Base-by-base conservation (phyloP, 1,284 basidiomycete species). In the Tylopilus orsonianus region DNA sequence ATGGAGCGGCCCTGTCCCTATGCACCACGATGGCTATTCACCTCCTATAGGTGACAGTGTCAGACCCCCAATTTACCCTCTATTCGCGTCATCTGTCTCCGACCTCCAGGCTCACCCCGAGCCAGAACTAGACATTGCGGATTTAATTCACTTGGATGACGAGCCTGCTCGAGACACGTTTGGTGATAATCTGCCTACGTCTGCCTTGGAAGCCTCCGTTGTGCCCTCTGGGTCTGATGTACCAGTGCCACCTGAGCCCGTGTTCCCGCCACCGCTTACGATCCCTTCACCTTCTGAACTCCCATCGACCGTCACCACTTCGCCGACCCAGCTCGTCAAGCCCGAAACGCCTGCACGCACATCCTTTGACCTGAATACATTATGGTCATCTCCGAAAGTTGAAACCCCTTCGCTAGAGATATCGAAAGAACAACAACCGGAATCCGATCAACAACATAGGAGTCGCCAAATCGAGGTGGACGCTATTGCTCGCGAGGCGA, bases 121-220 rank as follows among this genome's bases (percentile, higher is more conserved):
- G 61, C 75, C 78, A 35, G 85, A 89, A 66, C 62, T 90, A 42
- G 85, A 87, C 59, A 75, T 89, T 13, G 79, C 79, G 30, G 86
- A 89, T 62, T 70, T 89, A 53, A 88, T 89, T 55, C 87, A 89
- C 61, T 81, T 89, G 52, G 87, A 89, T 54, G 87, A 87, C 48
- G 87, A 89, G 50, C 67, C 67, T 34, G 27, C 49, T 24, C 51
- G 57, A 36, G 67, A 66, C 35, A 49, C 45, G 13, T 52, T 50
- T 34, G 36, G 38, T 30, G 62, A 56, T 48, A 62, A 46, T n/a
- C 22, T 40, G 39, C 46, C 57, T n/a, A 47, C 50, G 4, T 48
- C 56, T 20, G 12, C 45, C 47, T 23, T 50, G 40, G 58, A 59
- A 36, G 8, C 36, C 16, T 35, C 55, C 24, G 23, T 30, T 16